These are phyloP conservation scores for Fusarium longipes DNA, from an alignment of 2,329 filamentous ascomycete species.

Conservation along the genomic window DNA sequence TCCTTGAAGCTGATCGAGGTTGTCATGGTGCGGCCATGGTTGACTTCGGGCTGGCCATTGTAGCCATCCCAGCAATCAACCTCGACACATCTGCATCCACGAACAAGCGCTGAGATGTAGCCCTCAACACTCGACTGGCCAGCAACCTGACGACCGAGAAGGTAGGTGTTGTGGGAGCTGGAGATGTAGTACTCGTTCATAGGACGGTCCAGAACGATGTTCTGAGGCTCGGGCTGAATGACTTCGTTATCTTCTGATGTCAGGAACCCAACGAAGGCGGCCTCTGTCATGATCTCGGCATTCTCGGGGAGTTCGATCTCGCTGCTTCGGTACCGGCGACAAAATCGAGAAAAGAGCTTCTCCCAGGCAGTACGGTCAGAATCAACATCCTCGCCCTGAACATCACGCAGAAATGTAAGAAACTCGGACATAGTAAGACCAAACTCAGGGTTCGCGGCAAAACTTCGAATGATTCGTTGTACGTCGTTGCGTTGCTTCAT, in stretches of 20 bases:
- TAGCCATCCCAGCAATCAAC: slow-evolving; percentile 98
- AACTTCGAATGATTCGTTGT: slow-evolving; percentile 73
- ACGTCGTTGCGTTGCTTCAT: slow-evolving; percentile 89
- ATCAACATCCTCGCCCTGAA: slow-evolving; percentile 81
- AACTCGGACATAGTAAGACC: slow-evolving; percentile 81
- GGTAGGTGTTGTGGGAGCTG: slow-evolving; percentile 98
- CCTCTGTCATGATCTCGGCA: slow-evolving; percentile 75
- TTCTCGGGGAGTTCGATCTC: slow-evolving; percentile 57
- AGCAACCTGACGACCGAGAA: slow-evolving; percentile 88
- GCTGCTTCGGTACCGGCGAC: slow-evolving; percentile 66
- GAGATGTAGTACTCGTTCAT: slow-evolving; percentile 98
- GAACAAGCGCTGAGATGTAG: slow-evolving; percentile 88
- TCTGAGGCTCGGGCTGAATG: slow-evolving; percentile 68
- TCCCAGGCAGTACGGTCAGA: slow-evolving; percentile 75
- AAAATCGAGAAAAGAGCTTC: slow-evolving; percentile 75
- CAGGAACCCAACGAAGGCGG: slow-evolving; percentile 81
- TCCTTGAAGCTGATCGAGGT: slow-evolving; percentile 90
- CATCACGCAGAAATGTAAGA: slow-evolving; percentile 75
- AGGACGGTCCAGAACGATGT: slow-evolving; percentile 79
- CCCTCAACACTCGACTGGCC: slow-evolving; percentile 94
- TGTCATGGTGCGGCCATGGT: slow-evolving; percentile 90
- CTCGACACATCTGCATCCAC: slow-evolving; percentile 94
- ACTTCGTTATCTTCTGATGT: slow-evolving; percentile 79
- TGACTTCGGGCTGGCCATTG: slow-evolving; percentile 88
- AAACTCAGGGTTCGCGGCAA: slow-evolving; percentile 67